Base-by-base conservation (phyloP, 768 basidiomycete species). In the Dendrothele bispora region DNA sequence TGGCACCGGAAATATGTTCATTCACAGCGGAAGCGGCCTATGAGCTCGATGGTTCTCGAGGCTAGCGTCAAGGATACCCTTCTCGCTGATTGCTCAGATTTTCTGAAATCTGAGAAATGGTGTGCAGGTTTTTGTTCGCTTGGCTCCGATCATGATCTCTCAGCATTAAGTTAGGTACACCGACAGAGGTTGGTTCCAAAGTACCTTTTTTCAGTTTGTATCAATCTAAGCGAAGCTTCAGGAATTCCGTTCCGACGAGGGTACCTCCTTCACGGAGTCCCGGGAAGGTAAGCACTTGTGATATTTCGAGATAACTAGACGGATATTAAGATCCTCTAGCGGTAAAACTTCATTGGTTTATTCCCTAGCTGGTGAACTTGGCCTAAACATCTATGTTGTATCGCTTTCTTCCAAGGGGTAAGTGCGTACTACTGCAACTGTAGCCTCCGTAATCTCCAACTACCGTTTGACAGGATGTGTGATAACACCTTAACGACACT, bases 11-110 rank as follows among this genome's bases (percentile, higher is more conserved):
- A 88, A 48, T 91, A 88, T 86, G 91, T 89, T 56, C 90, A 88
- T 35, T 86, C 90, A 5, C 78, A 89, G 40, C 88, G 91, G 59
- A 94, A 94, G 66, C 79, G 91, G 27, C 91, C 91, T 0, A 86
- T 94, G 85, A 88, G 86, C 58, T 92, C 90, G n/a, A 92, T 94
- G 51, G 90, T 93, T 12, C 76, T 93, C 10, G 88, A 92, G 56
- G 88, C 90, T 4, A 88, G 88, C 35, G 88, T 92, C 7, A 91
- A 91, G 59, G 91, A 93, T 61, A 93, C 92, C 88, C 81, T 92
- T 49, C 70, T 92, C 20, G 80, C 84, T 8, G 91, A 94, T 64
- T 91, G 90, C 73, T 88, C 79, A 58, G 89, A 91, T 61, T 91
- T 91, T 67, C 65, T 91, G 59, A 74, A 77, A 40, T 91, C 90